phyloP scores from a whole-genome alignment of 305 asterid genomes.

The Coffea humblotiana region DNA sequence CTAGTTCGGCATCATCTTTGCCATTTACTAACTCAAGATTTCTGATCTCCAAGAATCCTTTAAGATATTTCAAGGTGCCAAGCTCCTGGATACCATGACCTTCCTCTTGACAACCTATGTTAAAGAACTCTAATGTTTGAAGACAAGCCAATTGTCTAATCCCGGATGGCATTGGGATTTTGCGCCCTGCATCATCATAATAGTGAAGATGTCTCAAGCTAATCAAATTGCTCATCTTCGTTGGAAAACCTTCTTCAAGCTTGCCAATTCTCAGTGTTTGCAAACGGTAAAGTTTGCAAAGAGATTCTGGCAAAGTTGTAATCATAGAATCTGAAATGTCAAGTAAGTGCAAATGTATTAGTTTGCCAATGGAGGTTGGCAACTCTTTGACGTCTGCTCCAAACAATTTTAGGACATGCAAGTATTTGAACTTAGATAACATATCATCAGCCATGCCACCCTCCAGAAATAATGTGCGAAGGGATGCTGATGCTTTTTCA shows the following conservation, averaged over 20 bases:
- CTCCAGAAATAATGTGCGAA: not conserved
- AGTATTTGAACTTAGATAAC: not conserved
- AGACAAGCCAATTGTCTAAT: not conserved
- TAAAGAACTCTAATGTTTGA: not conserved
- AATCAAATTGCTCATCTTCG: not conserved
- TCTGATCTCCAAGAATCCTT: conserved; percentile 17
- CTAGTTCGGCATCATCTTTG: conserved; percentile 23
- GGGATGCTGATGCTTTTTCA: not conserved
- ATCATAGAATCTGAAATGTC: not conserved
- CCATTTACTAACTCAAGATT: conserved; percentile 26
- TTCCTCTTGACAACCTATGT: conserved; percentile 2
- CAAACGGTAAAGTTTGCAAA: not conserved
- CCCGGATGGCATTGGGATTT: not conserved
- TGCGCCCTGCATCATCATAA: not conserved
- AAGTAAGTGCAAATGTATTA: not conserved
- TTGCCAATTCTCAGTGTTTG: not conserved
- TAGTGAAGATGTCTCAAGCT: conserved; percentile 1
- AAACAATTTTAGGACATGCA: not conserved
- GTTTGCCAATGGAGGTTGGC: not conserved
- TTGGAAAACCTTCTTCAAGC: not conserved
- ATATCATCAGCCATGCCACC: too few relatives aligned
- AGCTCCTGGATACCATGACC: conserved; percentile 29
- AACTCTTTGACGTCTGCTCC: not conserved
- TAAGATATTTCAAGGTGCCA: conserved; percentile 20
- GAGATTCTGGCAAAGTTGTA: not conserved